Evolutionary conservation across 768 basidiomycete species (phyloP).

Genomic region (Agaricus blazei): DNA sequence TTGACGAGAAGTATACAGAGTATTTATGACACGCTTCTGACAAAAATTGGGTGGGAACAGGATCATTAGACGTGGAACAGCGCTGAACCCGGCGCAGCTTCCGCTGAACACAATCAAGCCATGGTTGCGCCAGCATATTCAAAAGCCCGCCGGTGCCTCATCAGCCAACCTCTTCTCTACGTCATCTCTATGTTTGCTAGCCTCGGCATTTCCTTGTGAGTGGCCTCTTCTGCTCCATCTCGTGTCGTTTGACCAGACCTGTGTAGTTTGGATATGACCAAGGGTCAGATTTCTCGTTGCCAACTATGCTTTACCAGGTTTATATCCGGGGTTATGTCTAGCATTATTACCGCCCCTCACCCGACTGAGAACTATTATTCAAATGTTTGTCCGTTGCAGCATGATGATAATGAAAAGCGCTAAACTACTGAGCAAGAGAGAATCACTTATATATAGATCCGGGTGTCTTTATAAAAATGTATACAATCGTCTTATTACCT

Average conservation of each 20-base stretch:
- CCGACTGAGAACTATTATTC: too few species aligned
- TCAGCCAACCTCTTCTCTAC: slow-evolving; percentile 66
- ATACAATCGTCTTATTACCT: too few species aligned
- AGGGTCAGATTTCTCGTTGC: slow-evolving; percentile 38
- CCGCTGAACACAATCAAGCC: not conserved
- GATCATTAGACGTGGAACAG: too few species aligned
- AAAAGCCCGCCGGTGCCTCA: slow-evolving; percentile 44
- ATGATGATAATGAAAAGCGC: too few species aligned
- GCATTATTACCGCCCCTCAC: slow-evolving; percentile 80
- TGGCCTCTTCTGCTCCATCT: slow-evolving; percentile 12
- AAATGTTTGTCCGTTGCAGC: too few species aligned
- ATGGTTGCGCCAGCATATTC: slow-evolving; percentile 23
- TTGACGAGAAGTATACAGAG: too few species aligned
- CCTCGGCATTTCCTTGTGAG: slow-evolving; percentile 69
- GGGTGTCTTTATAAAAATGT: too few species aligned
- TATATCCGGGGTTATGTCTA: slow-evolving; percentile 64
- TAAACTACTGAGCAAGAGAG: too few species aligned
- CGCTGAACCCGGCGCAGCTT: too few species aligned
- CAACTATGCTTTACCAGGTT: slow-evolving; percentile 4
- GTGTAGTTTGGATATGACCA: slow-evolving; percentile 73
- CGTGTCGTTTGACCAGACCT: slow-evolving; percentile 7
- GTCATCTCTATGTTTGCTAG: slow-evolving; percentile 71
- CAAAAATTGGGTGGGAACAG: too few species aligned
- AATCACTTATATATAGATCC: too few species aligned
- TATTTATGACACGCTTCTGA: too few species aligned